A percentile compares a stretch with the other conserved stretches of the same genome.
phyloP scores from a whole-genome alignment of 805 yeast species.

The Sugiyamaella boreocaroliniensis region DNA sequence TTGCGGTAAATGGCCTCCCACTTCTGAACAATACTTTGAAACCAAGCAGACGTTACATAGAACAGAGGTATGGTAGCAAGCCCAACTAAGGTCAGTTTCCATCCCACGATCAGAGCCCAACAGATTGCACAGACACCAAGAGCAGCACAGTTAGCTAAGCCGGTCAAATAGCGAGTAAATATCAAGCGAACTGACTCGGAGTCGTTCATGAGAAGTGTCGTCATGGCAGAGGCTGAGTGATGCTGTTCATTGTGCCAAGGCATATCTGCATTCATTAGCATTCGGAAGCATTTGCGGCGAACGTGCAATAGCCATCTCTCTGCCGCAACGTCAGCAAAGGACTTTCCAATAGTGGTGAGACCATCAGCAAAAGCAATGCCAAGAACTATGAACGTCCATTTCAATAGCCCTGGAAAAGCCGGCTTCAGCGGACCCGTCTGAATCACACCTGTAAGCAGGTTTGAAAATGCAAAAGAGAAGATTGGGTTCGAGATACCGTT shows the following conservation, averaged over 20 bases:
- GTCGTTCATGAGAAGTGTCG: constrained; percentile 73
- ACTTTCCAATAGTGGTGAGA: constrained; percentile 43
- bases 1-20: constrained; percentile 57
- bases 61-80: constrained; percentile 67
- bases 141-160: constrained; percentile 45
- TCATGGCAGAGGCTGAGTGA: constrained; percentile 42
- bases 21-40: constrained; percentile 44
- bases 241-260: constrained; percentile 41
- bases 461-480: constrained; percentile 72
- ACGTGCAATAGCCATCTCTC: constrained; percentile 60
- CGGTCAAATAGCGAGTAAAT: constrained; percentile 54
- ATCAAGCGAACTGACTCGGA: constrained; percentile 66
- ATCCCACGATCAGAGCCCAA: constrained; percentile 76
- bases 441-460: constrained; percentile 57
- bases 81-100: constrained; percentile 84
- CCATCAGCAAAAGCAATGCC: constrained; percentile 63
- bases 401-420: constrained; percentile 22
- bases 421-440: constrained; percentile 18
- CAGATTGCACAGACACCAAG: constrained; percentile 54
- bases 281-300: constrained; percentile 43
- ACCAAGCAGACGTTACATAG: constrained; percentile 43
- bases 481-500: constrained; percentile 68
- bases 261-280: constrained; percentile 39
- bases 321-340: constrained; percentile 46
- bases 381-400: constrained; percentile 66